Evolutionary conservation across 208 protist genomes (phyloP).

Genomic region (Crithidia sp.): DNA sequence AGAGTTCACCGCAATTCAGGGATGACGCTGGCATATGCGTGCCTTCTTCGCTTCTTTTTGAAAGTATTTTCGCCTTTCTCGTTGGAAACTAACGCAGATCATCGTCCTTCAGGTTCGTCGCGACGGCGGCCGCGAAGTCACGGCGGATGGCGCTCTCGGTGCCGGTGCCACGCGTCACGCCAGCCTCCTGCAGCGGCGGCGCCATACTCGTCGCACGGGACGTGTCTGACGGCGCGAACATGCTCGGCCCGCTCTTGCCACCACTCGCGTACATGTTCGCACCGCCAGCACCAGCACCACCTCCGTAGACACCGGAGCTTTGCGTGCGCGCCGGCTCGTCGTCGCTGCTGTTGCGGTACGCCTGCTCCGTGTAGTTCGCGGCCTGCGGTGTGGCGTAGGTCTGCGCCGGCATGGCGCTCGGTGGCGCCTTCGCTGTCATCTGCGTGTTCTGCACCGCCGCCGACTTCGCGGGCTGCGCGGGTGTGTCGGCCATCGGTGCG

Average conservation of each 20-base stretch:
- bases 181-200: constrained; percentile 37
- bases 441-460: not conserved
- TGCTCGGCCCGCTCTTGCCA: constrained; percentile 6
- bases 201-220: constrained; percentile 7
- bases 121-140: constrained; percentile 30
- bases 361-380: constrained; percentile 20
- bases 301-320: not conserved
- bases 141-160: constrained; percentile 29
- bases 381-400: not conserved
- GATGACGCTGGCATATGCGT: not conserved
- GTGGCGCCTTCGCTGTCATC: not conserved
- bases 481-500: not conserved
- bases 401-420: constrained; percentile 9
- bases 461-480: not conserved
- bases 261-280: constrained; percentile 18
- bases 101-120: constrained; percentile 4
- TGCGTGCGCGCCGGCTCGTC: constrained; percentile 15
- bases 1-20: not conserved
- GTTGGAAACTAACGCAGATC: constrained; percentile 9
- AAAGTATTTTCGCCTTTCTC: no score
- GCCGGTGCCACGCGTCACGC: constrained; percentile 23
- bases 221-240: constrained; percentile 14
- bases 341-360: constrained; percentile 7
- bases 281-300: not conserved
- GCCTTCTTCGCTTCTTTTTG: not conserved